Base-by-base conservation (phyloP, 1,284 basidiomycete genomes). In the Boletus subluridellus region DNA sequence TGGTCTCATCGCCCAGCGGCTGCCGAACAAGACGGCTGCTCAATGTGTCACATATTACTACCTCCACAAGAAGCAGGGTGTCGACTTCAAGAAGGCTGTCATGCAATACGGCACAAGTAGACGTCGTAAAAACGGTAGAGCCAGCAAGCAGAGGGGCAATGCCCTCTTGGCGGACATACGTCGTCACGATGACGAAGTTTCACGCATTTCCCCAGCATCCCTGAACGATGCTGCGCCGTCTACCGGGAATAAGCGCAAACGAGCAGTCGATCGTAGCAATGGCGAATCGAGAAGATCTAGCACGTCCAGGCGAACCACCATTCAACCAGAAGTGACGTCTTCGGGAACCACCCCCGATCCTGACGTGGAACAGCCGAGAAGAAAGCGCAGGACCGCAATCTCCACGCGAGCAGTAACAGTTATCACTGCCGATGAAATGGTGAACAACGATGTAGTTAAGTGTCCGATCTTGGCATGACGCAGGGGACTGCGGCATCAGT, bases 1-100 rank as follows among this genome's bases (percentile, higher is more conserved):
- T 70, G 94, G 93, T 47, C 76, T 85, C 65, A 95, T 98, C 60
- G 88, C 95, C 1, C 84, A 88, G 38, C 84, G 78, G 55, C 76
- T 98, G 21, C 86, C 90, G 2, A 82, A 94, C 80, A 98, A 98
- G 80, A 89, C 92, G 4, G 79, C 91, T 0, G 78, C 86, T 0
- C 92, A 98, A 81, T 98, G 95, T 71, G 92, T 98, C 45, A 82
- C 89, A 51, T 97, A 88, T 75, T 98, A 98, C 75, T 98, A 98
- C 75, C 79, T 96, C 59, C 93, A 95, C 76, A 98, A 98, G 81
- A 94, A 96, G 76, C 82, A 81, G 66, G 74, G 82, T 45, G 87
- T 94, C 69, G 90, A 95, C 74, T 96, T 95, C 76, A 86, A 92
- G 57, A 83, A 87, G 66, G 83, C 87, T 12, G 79, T 92, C 24